phyloP scores from a whole-genome alignment of 768 basidiomycete genomes.

The Ramaria sp. region DNA sequence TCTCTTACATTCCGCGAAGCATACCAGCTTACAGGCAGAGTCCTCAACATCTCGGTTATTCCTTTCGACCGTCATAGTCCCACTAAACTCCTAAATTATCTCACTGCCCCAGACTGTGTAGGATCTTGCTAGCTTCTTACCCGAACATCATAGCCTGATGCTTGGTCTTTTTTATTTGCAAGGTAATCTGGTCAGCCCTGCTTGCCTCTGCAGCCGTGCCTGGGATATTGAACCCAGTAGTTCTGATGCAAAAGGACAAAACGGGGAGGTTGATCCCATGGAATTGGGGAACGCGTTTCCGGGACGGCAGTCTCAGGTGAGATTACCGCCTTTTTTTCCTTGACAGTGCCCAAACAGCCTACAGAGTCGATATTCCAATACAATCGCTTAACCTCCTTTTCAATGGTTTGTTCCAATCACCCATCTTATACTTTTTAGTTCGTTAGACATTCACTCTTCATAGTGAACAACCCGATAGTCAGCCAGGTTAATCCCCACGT shows the following conservation, averaged over 20 bases:
- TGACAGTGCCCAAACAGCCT: slow-evolving; percentile 10
- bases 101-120: slow-evolving; percentile 81
- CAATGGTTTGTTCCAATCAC: slow-evolving; percentile 40
- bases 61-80: slow-evolving; percentile 89
- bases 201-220: slow-evolving; percentile 92
- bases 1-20: slow-evolving; percentile 95
- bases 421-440: slow-evolving; percentile 2
- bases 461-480: slow-evolving; percentile 87
- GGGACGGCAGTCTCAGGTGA: slow-evolving; percentile 82
- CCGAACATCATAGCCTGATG: not conserved
- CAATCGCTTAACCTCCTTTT: slow-evolving; percentile 84
- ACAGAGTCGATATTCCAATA: slow-evolving; percentile 85
- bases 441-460: not conserved
- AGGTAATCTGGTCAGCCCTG: slow-evolving; percentile 69
- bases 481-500: slow-evolving; percentile 77
- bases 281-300: slow-evolving; percentile 93
- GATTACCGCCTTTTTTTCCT: slow-evolving; percentile 9
- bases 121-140: slow-evolving; percentile 29
- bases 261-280: slow-evolving; percentile 77
- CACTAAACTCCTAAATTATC: slow-evolving; percentile 90
- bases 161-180: slow-evolving; percentile 19
- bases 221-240: slow-evolving; percentile 90
- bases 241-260: slow-evolving; percentile 82
- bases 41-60: slow-evolving; percentile 88
- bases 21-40: slow-evolving; percentile 83